Evolutionary conservation across 306 rosid species (phyloP).

Genomic region (Pterocarpus macrocarpus): DNA sequence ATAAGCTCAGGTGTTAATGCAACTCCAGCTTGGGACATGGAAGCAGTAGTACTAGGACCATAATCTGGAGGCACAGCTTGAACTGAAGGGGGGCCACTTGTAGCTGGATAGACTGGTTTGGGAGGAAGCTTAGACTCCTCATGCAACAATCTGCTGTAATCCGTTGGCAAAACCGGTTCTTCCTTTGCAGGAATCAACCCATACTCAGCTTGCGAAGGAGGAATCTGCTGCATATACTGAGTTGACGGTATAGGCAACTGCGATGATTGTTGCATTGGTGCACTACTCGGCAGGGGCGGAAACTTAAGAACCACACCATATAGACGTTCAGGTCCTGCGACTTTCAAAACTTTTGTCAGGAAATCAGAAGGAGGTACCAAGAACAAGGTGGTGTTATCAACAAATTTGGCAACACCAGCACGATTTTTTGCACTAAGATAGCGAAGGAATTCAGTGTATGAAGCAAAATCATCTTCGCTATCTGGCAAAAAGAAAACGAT

Average conservation of each 20-base stretch:
- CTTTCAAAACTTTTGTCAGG: conserved; percentile 84
- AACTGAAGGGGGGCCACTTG: conserved; percentile 61
- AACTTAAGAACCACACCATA: conserved; percentile 98
- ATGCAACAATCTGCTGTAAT: conserved; percentile 69
- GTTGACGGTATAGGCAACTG: conserved; percentile 65
- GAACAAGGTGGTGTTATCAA: conserved; percentile 86
- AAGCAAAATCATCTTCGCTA: conserved; percentile 98
- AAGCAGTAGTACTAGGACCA: conserved; percentile 55
- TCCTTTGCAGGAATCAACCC: conserved; percentile 62
- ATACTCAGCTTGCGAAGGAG: conserved; percentile 70
- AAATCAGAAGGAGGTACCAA: conserved; percentile 98
- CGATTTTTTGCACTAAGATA: conserved; percentile 91
- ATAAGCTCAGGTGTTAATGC: conserved; percentile 92
- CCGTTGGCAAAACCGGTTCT: conserved; percentile 66
- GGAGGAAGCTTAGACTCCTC: conserved; percentile 74
- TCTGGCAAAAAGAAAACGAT: conserved; percentile 96
- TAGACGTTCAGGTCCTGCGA: conserved; percentile 91
- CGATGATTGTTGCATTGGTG: conserved; percentile 63
- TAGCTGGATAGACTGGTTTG: conserved; percentile 60
- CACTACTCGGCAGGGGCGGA: conserved; percentile 65
- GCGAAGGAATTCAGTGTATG: conserved; percentile 97
- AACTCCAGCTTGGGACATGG: conserved; percentile 81
- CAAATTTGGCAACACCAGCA: conserved; percentile 99
- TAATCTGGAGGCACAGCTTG: conserved; percentile 69
- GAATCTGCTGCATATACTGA: conserved; percentile 74